Evolutionary conservation across 805 yeast species (phyloP).

Genomic region (Gaillardinia entomophila): DNA sequence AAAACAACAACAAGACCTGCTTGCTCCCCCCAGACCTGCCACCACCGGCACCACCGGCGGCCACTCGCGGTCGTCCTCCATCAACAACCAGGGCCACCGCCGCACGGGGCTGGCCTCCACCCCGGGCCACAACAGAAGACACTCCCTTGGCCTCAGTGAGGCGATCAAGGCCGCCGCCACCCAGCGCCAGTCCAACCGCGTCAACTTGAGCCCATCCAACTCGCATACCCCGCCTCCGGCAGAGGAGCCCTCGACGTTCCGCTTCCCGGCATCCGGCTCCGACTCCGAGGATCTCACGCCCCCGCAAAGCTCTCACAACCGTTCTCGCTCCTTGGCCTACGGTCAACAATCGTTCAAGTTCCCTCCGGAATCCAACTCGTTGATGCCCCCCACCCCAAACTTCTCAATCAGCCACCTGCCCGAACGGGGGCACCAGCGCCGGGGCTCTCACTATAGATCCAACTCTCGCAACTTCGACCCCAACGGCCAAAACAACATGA

Average conservation of each 20-base stretch:
- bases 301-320: constrained; percentile 6
- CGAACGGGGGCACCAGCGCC: constrained; percentile 33
- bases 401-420: constrained; percentile 38
- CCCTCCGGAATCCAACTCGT: constrained; percentile 35
- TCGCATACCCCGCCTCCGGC: constrained; percentile 13
- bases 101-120: constrained; percentile 27
- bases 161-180: constrained; percentile 97
- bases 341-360: constrained; percentile 54
- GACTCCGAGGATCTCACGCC: not conserved
- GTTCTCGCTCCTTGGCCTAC: constrained; percentile 34
- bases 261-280: constrained; percentile 32
- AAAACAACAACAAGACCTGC: constrained; percentile 5
- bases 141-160: constrained; percentile 84
- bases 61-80: constrained; percentile 31
- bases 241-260: constrained; percentile 36
- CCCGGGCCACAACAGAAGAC: constrained; percentile 83
- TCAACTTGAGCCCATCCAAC: constrained; percentile 24
- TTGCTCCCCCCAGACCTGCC: constrained; percentile 12
- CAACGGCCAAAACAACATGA: constrained; percentile 31
- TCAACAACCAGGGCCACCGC: constrained; percentile 19
- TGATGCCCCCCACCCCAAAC: constrained; percentile 52
- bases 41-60: constrained; percentile 8
- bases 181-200: constrained; percentile 49
- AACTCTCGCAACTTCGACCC: constrained; percentile 35
- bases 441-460: constrained; percentile 34